These are phyloP conservation scores for Immersiella caudata DNA, from an alignment of 495 filamentous ascomycete species.

Conservation along the genomic window DNA sequence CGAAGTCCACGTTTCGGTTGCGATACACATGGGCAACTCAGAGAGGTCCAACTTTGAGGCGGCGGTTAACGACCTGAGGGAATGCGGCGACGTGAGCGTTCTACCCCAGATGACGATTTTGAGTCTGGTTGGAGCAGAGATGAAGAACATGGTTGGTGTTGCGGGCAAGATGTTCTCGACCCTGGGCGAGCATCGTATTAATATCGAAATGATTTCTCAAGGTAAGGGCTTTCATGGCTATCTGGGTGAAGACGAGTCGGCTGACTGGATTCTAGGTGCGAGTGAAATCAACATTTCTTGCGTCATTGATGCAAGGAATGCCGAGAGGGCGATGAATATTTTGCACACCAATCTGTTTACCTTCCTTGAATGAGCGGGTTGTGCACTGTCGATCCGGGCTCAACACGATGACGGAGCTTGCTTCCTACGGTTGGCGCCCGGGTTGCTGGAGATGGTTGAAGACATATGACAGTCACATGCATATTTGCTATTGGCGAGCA, in stretches of 20 bases:
- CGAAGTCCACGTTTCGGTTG: constrained; percentile 95
- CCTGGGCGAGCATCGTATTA: constrained; percentile 82
- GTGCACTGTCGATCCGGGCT: neutral
- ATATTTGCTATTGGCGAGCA: constrained; percentile 3
- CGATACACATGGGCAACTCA: constrained; percentile 76
- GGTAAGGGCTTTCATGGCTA: constrained; percentile 54
- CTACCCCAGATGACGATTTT: constrained; percentile 88
- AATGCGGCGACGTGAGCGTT: constrained; percentile 83
- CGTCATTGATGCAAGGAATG: constrained; percentile 89
- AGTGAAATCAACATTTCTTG: constrained; percentile 99
- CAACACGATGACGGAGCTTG: no score
- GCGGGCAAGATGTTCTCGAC: constrained; percentile 88
- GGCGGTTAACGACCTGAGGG: constrained; percentile 66
- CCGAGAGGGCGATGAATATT: constrained; percentile 88
- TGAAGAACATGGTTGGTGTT: constrained; percentile 94
- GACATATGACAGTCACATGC: neutral
- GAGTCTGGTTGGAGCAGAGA: constrained; percentile 85
- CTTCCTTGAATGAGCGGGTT: constrained; percentile 52
- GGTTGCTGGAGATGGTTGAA: neutral
- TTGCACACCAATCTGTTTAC: constrained; percentile 91
- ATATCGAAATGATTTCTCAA: constrained; percentile 98
- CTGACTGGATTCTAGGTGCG: constrained; percentile 60
- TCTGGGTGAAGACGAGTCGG: neutral
- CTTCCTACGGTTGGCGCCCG: no score
- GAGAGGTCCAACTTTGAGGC: constrained; percentile 65